Evolutionary conservation across 2,329 filamentous ascomycete species (phyloP).

Genomic region (Monilinia fructicola): DNA sequence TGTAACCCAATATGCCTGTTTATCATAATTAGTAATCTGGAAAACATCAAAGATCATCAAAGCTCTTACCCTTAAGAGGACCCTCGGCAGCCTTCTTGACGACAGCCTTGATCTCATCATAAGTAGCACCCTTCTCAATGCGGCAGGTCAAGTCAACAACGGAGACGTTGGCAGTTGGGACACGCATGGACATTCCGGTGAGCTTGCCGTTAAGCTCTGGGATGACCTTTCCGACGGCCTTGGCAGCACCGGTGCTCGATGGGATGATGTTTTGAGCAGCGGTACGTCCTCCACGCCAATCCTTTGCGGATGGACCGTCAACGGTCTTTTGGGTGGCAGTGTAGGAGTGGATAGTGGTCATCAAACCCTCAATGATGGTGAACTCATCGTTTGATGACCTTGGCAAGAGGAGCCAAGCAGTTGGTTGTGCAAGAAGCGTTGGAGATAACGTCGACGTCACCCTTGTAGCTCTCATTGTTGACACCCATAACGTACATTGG

Average conservation of each 20-base stretch:
- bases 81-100: constrained; percentile 86
- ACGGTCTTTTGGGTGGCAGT: constrained; percentile 99
- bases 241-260: constrained; percentile 97
- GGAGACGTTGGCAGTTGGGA: constrained; percentile 97
- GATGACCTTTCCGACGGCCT: constrained; percentile 99
- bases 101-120: constrained; percentile 89
- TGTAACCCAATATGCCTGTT: constrained; percentile 84
- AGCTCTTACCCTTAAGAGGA: constrained; percentile 75
- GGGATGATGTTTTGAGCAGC: constrained; percentile 99
- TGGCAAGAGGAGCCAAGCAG: constrained; percentile 98
- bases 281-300: constrained; percentile 98
- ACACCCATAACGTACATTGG: constrained; percentile 99
- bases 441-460: constrained; percentile 89
- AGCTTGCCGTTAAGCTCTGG: constrained; percentile 98
- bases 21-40: constrained; percentile 26
- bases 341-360: constrained; percentile 99
- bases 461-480: constrained; percentile 92
- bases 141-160: constrained; percentile 96
- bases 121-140: constrained; percentile 82
- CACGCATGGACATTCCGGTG: constrained; percentile 99
- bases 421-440: constrained; percentile 99
- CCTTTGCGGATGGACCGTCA: constrained; percentile 95
- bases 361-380: constrained; percentile 95
- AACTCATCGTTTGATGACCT: constrained; percentile 99
- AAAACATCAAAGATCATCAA: background rate